These are phyloP conservation scores for Serendipita vermifera DNA, from an alignment of 768 basidiomycete genomes.

Conservation along the genomic window DNA sequence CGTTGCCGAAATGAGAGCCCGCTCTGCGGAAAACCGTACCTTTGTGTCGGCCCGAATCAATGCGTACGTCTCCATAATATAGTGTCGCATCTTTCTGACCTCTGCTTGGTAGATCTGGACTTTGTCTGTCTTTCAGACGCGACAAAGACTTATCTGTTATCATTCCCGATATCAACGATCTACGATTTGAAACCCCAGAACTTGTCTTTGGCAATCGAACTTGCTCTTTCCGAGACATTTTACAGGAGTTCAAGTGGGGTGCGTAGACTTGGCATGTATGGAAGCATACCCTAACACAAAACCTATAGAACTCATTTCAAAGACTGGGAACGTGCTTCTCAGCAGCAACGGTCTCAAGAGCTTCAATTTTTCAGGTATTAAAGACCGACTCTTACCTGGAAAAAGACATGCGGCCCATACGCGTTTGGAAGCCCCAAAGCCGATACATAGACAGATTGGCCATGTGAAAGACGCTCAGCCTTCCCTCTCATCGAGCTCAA, in stretches of 20 bases:
- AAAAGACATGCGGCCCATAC: not conserved
- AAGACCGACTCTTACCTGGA: not conserved
- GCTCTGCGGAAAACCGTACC: constrained; percentile 4
- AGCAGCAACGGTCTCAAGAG: constrained; percentile 5
- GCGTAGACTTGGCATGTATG: too few species aligned
- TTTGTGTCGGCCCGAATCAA: constrained; percentile 6
- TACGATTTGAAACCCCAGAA: not conserved
- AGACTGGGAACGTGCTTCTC: constrained; percentile 6
- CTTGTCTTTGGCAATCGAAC: constrained; percentile 1
- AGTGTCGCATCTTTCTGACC: not conserved
- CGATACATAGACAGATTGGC: not conserved
- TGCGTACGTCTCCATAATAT: not conserved
- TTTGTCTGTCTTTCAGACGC: constrained; percentile 9
- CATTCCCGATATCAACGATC: constrained; percentile 2
- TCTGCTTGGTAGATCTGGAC: not conserved
- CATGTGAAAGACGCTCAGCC: not conserved
- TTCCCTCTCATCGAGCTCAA: not conserved
- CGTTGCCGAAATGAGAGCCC: constrained; percentile 5
- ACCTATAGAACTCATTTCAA: not conserved
- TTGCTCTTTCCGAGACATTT: constrained; percentile 5
- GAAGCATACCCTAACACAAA: too few species aligned
- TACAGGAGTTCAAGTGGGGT: constrained; percentile 7
- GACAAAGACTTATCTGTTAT: constrained; percentile 6
- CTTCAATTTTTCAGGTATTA: constrained; percentile 8
- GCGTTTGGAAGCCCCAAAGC: not conserved